Evolutionary conservation across 140 eudicot genomes (phyloP), one percentile per base, ranked within the genome.

Genomic region (Erigeron philadelphicus): DNA sequence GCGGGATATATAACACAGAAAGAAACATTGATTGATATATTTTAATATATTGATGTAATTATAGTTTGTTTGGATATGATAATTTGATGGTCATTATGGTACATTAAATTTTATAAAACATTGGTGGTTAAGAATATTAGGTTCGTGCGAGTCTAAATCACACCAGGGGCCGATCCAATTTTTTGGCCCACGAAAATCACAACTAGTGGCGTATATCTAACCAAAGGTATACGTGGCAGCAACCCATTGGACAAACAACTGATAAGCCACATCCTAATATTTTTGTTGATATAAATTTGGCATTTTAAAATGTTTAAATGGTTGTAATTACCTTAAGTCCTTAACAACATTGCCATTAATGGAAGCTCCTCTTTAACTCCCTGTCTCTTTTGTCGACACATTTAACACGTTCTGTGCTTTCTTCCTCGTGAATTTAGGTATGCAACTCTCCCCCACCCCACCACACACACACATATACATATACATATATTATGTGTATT

Each of bases 181-280:
- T 48, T 5, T 41, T 16, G 15, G 53, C 68, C 68, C 54, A 43
- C 68, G 10, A 45, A 64, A 64, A 64, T 64, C 68, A 43, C 54
- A 43, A 64, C 31, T 64, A 64, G 9, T 10, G 68, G 68, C 68
- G 15, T 6, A 62, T 9, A 41, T 41, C 40, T 0, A 62, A 62
- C 19, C 2, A 11, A 13, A 64, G 11, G 5, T 8, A 11, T 64
- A 64, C 54, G 68, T 64, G 68, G 68, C 16, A 64, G 9, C 68
- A 64, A 25, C 50, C 17, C 35, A 64, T 8, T 64, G 53, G 68
- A 43, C 1, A 18, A 43, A 64, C 40, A 16, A 9, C 35, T 12
- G 68, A 64, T 64, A 64, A 64, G 68, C 5, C 42, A 9, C 54
- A 64, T 44, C 69, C 69, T 43, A 16, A 42, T 11, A 8, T 64